Evolutionary conservation across 1,139 yeast genomes (phyloP).

Genomic region (Nakaseomyces glabratus): DNA sequence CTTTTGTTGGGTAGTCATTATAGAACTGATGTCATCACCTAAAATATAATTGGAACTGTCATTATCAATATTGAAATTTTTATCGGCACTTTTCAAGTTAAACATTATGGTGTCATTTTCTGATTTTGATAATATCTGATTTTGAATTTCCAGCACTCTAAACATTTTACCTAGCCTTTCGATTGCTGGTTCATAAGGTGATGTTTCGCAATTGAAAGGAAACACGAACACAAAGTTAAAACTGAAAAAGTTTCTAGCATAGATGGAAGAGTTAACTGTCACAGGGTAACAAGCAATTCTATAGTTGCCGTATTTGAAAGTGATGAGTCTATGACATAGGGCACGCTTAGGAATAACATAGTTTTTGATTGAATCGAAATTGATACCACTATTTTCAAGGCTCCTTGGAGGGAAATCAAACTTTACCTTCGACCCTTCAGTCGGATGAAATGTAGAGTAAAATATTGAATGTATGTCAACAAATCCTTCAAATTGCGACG

Average conservation of each 20-base stretch:
- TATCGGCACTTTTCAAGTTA: slow-evolving; percentile 10
- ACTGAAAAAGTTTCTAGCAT: slow-evolving; percentile 83
- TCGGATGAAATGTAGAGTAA: slow-evolving; percentile 88
- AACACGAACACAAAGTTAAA: slow-evolving; percentile 92
- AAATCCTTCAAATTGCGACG: slow-evolving; percentile 26
- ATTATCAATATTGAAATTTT: neutral
- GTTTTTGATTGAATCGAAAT: slow-evolving; percentile 80
- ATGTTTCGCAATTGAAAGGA: slow-evolving; percentile 68
- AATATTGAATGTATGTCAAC: slow-evolving; percentile 74
- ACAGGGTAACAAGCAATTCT: slow-evolving; percentile 89
- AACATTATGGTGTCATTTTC: slow-evolving; percentile 32
- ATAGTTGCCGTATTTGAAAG: slow-evolving; percentile 61
- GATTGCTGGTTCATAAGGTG: slow-evolving; percentile 81
- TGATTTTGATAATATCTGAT: slow-evolving; percentile 56
- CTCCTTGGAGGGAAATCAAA: slow-evolving; percentile 78
- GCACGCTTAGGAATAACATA: slow-evolving; percentile 91
- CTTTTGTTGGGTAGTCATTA: neutral
- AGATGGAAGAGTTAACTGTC: slow-evolving; percentile 60
- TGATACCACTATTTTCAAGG: slow-evolving; percentile 44
- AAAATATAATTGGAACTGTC: neutral
- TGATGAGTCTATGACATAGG: slow-evolving; percentile 70
- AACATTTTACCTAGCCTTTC: slow-evolving; percentile 83
- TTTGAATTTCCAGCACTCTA: slow-evolving; percentile 83
- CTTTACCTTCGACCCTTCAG: slow-evolving; percentile 89
- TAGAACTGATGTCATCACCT: neutral